Base-by-base conservation (phyloP, 495 filamentous ascomycete genomes). In the Lasiosphaeria hispida region DNA sequence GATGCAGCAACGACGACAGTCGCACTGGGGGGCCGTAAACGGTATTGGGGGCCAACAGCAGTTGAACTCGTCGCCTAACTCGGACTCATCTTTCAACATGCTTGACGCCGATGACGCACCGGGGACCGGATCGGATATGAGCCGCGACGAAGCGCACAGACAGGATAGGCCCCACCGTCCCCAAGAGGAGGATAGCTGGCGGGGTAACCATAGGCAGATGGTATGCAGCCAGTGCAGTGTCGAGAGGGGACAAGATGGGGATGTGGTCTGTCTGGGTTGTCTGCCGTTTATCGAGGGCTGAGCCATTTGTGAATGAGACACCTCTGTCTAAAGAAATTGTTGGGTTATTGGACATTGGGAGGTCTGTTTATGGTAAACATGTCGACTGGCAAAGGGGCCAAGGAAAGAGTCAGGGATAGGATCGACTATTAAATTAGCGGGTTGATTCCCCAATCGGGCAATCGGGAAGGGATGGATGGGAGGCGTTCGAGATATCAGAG, bases 161-260 rank as follows among this genome's bases (percentile, higher is more conserved):
- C 50, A 57, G 13, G 45, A 10, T 7, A 19, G 41, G 15, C 33
- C 17, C 39, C 44, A 52, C 9, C 15, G 14, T 5, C 38, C 14
- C 0, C 52, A 48, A 9, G 38, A 52, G 7, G 56, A 62, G 7
- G 53, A 44, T 8, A 62, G 65, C 13, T 74, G 73, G 72, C 66
- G 63, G 23, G 65, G 66, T 19, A 72, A 72, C 11, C 77, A 80
- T 59, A 60, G 70, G 18, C 58, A 62, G 18, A 64, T 75, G 59
- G 62, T 80, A 5, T 80, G 77, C 60, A 77, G 77, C 37, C 66
- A 69, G 2, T 80, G 77, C 60, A 79, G 77, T 47, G 70, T 79
- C 5, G 77, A 80, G 50, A 64, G 62, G 19, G 75, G 76, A 0
- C 30, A 43, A n/a, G 71, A 78, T 15, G 77, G 77, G 38, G 77